These are phyloP conservation scores for Alternaria solani DNA, from an alignment of 2,329 filamentous ascomycete genomes.

Conservation along the genomic window DNA sequence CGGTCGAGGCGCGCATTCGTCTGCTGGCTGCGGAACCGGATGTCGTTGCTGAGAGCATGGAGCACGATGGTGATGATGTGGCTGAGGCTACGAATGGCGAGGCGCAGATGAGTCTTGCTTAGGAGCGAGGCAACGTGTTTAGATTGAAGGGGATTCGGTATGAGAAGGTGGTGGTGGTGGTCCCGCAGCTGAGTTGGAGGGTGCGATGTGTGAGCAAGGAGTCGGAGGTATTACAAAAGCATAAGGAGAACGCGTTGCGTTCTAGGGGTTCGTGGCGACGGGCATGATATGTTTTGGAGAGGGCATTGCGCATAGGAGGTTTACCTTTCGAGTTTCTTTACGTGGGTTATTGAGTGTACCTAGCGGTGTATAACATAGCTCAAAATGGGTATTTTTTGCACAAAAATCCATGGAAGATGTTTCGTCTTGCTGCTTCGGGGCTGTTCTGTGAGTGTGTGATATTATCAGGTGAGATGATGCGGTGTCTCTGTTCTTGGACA, in stretches of 20 bases:
- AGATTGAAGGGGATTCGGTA: background rate
- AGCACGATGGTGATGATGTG: conserved; percentile 30
- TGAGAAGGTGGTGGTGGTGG: no score
- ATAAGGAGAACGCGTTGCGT: conserved; percentile 5
- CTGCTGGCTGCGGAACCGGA: conserved; percentile 43
- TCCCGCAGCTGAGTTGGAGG: no score
- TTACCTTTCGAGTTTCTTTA: background rate
- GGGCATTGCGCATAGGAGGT: background rate
- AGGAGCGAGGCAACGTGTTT: background rate
- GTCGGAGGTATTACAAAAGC: conserved; percentile 3
- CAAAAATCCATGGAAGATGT: background rate
- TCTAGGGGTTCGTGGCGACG: background rate
- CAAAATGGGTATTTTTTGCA: background rate
- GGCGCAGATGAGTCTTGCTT: conserved; percentile 28
- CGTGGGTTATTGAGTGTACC: background rate
- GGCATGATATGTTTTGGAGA: background rate
- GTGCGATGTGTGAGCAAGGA: background rate
- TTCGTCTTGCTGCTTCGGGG: background rate
- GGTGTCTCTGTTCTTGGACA: background rate
- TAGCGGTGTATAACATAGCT: background rate
- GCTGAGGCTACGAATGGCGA: conserved; percentile 37
- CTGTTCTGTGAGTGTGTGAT: background rate
- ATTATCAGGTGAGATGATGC: background rate
- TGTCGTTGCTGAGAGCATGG: conserved; percentile 28
- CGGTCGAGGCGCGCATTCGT: conserved; percentile 57